These are phyloP conservation scores for Cyclotella baltica DNA, from an alignment of 108 stramenopile genomes.

Conservation along the genomic window DNA sequence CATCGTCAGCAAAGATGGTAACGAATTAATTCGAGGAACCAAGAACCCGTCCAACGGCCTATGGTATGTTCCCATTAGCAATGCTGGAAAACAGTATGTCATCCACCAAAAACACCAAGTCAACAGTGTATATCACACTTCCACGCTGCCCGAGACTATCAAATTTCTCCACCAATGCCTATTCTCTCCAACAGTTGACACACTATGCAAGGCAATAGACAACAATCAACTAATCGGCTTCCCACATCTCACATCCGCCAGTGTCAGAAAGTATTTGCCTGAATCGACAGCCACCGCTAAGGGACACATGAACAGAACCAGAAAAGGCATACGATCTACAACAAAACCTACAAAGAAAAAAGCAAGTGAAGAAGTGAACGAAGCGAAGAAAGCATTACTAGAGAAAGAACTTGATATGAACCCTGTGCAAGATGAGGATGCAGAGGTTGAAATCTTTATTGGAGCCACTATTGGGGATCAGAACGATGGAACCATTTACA, in stretches of 20 bases:
- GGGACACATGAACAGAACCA: neutral
- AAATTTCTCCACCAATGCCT: too few relatives aligned
- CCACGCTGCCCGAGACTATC: too few relatives aligned
- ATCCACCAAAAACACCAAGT: too few relatives aligned
- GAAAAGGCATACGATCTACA: neutral
- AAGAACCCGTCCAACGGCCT: neutral
- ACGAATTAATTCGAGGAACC: neutral
- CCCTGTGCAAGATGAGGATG: neutral
- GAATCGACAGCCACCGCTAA: neutral
- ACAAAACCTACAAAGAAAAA: neutral
- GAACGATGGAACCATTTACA: too few relatives aligned
- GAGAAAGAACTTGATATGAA: neutral
- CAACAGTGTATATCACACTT: too few relatives aligned
- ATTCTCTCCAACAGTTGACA: too few relatives aligned
- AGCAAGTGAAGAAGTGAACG: too few relatives aligned
- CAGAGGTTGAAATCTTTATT: too few relatives aligned
- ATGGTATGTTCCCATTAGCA: conserved; percentile 11
- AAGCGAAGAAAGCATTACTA: neutral
- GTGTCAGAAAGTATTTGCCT: neutral
- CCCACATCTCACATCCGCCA: neutral
- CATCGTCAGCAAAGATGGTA: neutral
- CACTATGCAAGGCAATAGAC: too few relatives aligned
- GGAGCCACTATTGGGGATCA: neutral
- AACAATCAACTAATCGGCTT: too few relatives aligned
- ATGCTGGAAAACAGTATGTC: neutral